phyloP scores from a whole-genome alignment of 2,329 filamentous ascomycete species.

The Fusarium solani-melongenae region DNA sequence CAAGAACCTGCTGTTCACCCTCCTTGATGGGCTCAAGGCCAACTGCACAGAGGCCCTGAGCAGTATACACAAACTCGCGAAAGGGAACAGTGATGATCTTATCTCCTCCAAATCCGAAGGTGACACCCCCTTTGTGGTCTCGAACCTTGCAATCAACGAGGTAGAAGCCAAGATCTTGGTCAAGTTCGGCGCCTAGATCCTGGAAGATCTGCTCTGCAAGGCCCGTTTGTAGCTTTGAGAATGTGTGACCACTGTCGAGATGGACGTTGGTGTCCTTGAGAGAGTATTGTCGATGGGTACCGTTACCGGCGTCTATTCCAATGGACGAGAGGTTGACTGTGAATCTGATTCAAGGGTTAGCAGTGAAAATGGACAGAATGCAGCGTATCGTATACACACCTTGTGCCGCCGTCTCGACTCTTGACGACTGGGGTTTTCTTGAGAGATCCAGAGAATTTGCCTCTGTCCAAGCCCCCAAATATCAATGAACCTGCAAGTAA shows the following conservation, averaged over 20 bases:
- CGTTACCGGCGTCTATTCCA: slow-evolving; percentile 41
- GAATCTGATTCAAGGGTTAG: slow-evolving; percentile 37
- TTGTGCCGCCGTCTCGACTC: slow-evolving; percentile 33
- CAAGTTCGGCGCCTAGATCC: slow-evolving; percentile 51
- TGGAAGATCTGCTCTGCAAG: not conserved
- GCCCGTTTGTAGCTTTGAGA: slow-evolving; percentile 69
- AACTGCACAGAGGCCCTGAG: not conserved
- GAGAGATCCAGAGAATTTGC: slow-evolving; percentile 62
- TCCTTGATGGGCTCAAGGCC: slow-evolving; percentile 24
- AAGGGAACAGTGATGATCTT: slow-evolving; percentile 4
- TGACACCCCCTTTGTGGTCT: not conserved
- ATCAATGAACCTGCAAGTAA: slow-evolving; percentile 41
- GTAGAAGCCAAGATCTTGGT: slow-evolving; percentile 53
- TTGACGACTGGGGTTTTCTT: slow-evolving; percentile 62
- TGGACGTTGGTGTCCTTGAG: slow-evolving; percentile 56
- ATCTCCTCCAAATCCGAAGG: not conserved
- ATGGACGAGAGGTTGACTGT: slow-evolving; percentile 49
- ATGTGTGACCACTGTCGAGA: slow-evolving; percentile 71
- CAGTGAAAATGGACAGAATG: not conserved
- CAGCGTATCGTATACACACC: not conserved
- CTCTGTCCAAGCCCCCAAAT: slow-evolving; percentile 65
- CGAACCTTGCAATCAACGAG: not conserved
- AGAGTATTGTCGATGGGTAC: slow-evolving; percentile 53
- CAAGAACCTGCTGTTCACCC: slow-evolving; percentile 45
- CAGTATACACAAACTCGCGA: not conserved